Evolutionary conservation across 345 rosid genomes (phyloP).

Genomic region (Corymbia maculata): DNA sequence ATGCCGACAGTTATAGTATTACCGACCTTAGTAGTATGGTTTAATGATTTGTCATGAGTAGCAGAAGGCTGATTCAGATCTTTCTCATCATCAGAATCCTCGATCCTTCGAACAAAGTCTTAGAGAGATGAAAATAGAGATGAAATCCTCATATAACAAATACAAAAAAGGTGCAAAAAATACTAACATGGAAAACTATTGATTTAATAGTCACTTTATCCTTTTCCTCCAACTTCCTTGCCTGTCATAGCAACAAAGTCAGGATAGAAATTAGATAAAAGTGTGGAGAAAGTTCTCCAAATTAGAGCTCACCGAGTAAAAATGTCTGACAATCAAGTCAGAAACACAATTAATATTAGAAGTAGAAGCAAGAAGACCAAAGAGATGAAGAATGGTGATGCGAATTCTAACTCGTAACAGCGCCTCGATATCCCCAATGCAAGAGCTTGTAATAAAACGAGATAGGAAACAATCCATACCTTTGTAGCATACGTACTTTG

Average conservation of each 20-base stretch:
- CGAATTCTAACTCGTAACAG: background rate
- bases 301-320: background rate
- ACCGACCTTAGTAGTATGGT: background rate
- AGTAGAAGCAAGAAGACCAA: background rate
- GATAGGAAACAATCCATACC: slow-evolving; percentile 19
- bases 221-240: slow-evolving; percentile 4
- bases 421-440: too few relatives aligned
- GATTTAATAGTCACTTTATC: slow-evolving; percentile 2
- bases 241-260: background rate
- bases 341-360: background rate
- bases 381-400: background rate
- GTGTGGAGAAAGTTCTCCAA: background rate
- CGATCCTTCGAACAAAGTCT: background rate
- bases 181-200: slow-evolving; percentile 1
- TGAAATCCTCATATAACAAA: too few relatives aligned
- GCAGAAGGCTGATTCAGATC: background rate
- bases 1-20: too few relatives aligned
- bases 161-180: background rate
- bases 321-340: background rate
- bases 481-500: slow-evolving; percentile 51
- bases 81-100: background rate
- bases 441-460: background rate
- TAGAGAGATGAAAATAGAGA: background rate
- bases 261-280: background rate
- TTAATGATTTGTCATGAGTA: background rate